These are phyloP conservation scores for Hymenoscyphus fraxineus DNA, from an alignment of 2,329 filamentous ascomycete species.

Conservation along the genomic window DNA sequence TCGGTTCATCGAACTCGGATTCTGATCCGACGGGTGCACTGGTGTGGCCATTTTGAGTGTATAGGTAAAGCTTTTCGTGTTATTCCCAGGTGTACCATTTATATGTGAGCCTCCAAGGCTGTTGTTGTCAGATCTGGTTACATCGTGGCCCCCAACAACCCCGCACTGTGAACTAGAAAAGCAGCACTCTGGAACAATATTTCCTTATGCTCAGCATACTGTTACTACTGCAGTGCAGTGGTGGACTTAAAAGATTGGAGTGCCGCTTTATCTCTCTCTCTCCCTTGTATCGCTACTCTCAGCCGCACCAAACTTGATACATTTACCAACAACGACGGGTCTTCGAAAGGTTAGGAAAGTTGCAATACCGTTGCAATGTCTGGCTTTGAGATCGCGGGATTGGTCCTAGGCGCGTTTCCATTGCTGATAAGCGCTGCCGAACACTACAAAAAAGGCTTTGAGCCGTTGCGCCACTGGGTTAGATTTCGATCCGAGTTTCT, in stretches of 20 bases:
- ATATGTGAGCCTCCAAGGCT: no score
- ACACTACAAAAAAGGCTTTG: constrained; percentile 28
- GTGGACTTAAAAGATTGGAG: not conserved
- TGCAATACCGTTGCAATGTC: constrained; percentile 17
- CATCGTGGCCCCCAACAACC: not conserved
- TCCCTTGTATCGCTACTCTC: not conserved
- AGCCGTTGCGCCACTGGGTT: constrained; percentile 27
- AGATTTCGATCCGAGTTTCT: constrained; percentile 24
- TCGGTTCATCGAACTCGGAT: not conserved
- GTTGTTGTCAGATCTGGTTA: no score
- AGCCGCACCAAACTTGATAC: not conserved
- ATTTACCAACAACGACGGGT: not conserved
- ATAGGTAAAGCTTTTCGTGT: not conserved
- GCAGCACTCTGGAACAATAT: not conserved
- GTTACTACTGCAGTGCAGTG: no score
- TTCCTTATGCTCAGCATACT: not conserved
- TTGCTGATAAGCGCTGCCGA: constrained; percentile 26
- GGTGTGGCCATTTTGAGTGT: not conserved
- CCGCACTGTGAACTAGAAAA: not conserved
- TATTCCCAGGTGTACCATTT: not conserved
- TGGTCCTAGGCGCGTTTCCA: constrained; percentile 26
- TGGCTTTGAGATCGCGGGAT: constrained; percentile 25
- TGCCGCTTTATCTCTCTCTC: not conserved
- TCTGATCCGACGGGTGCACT: not conserved
- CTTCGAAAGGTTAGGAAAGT: not conserved